Evolutionary conservation across 2,329 filamentous ascomycete species (phyloP), one percentile per base, ranked within the genome.

Genomic region (Phialophora chinensis): DNA sequence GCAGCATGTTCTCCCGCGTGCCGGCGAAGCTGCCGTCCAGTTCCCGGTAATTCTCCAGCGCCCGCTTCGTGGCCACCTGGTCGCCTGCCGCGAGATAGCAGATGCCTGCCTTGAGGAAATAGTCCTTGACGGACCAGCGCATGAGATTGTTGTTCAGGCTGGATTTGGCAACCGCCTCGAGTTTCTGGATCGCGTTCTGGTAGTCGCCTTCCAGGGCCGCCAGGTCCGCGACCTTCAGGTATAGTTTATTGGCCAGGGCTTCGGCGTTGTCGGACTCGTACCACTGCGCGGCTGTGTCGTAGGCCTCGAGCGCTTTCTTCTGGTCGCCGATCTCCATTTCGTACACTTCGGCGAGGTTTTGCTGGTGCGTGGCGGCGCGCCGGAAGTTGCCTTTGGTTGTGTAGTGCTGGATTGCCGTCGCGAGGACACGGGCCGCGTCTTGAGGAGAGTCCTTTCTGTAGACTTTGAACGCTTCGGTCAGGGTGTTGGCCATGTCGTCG

Each of bases 81-180:
- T 98, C 94, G 64, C 81, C 84, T n/a, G 85, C 85, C 62, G 87
- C 88, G 44, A 98, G 85, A 77, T 96, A 90, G 82, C 93, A 97
- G 76, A 98, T 91, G 35, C 93, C 93, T 0, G 92, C 92, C 82
- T 97, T 97, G 75, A 98, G 85, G 75, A 97, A 89, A 81, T 97
- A 97, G 72, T 97, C 93, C 80, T 97, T 98, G 70, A 98, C 92
- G 56, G 88, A 92, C 87, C 92, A 96, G 77, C 90, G 91, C 91
- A 96, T 94, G 66, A 97, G 84, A 78, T 96, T 95, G 83, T 96
- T 97, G 79, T 89, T 89, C 74, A 97, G 88, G 42, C 90, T 90
- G 52, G 87, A 85, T 65, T 87, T 85, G 50, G 92, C 91, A 57
- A 97, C 92, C 75, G 90, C 89, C 78, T 98, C 94, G 81, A 91